Base-by-base conservation (phyloP, 108 stramenopile species). In the Skeletonema potamos region DNA sequence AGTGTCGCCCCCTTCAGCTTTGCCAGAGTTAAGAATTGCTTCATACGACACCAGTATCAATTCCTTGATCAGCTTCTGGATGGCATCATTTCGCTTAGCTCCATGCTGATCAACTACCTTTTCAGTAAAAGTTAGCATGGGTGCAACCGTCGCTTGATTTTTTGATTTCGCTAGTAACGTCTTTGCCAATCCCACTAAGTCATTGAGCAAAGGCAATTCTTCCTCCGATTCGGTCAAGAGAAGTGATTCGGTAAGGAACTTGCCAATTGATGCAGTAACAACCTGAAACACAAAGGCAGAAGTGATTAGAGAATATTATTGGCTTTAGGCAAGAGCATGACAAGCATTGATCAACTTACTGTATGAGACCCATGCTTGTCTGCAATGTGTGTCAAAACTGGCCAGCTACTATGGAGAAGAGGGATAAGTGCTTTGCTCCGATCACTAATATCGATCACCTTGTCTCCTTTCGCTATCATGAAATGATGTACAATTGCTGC, bases 391-490 rank as follows among this genome's bases (percentile, higher is more conserved):
- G 70, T 58, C 43, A 89, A 59, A 17, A 58, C 58, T 20, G 84
- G 84, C 85, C 86, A 86, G 28, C 70, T 70, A 36, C 76, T 64
- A 17, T 75, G 41, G 20, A 89, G 51, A 3, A 89, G 59, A 3
- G 62, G 30, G 74, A 41, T 13, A 58, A 79, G 34, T 58, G 74
- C 30, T 58, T 55, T 61, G 62, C 55, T 36, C 22, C 64, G 37
- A 39, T 39, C 13, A 46, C 48, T 32, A 65, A 28, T 20, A 22
- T 62, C 37, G 26, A 55, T 66, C 20, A 17, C 54, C 46, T 57
- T 62, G 2, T 33, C 48, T 13, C 8, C 64, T 55, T 29, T 63
- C 37, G 82, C 75, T 10, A 67, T 26, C 29, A 79, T 61, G 66
- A 84, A 87, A 29, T 68, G 55, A 32, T 58, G 70, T 43, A 80